phyloP scores from a whole-genome alignment of 306 rosid species.

The Mucuna pruriens region DNA sequence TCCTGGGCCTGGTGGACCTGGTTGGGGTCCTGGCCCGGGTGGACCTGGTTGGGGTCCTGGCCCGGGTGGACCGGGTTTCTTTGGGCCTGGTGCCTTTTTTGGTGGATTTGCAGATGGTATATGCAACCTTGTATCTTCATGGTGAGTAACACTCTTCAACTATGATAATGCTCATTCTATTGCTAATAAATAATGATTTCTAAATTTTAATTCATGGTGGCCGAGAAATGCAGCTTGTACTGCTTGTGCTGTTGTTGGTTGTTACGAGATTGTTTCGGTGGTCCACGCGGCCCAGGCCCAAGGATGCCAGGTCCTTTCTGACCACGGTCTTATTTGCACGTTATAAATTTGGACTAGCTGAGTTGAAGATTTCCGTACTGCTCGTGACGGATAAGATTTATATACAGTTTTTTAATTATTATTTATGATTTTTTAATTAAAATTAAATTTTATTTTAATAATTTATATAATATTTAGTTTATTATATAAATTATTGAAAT shows the following conservation, averaged over 20 bases:
- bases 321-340: conserved; percentile 2
- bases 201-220: not conserved
- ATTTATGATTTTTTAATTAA: too few species aligned
- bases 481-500: too few species aligned
- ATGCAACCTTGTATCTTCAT: conserved; percentile 61
- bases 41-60: conserved; percentile 29
- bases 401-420: too few species aligned
- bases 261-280: conserved; percentile 70
- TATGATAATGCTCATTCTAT: not conserved
- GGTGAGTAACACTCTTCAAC: conserved; percentile 44
- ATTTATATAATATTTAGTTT: too few species aligned
- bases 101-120: conserved; percentile 71
- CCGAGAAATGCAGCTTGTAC: conserved; percentile 53
- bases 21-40: conserved; percentile 60
- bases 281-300: conserved; percentile 55
- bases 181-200: not conserved
- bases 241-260: conserved; percentile 85
- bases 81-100: conserved; percentile 58
- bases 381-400: too few species aligned
- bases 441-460: too few species aligned
- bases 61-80: conserved; percentile 51
- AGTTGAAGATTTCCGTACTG: conserved; percentile 12
- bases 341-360: not conserved
- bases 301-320: conserved; percentile 50
- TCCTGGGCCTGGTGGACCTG: conserved; percentile 41